Evolutionary conservation across 176 grass and related monocot genomes (phyloP).

Genomic region (Miscanthus lutarioriparius): DNA sequence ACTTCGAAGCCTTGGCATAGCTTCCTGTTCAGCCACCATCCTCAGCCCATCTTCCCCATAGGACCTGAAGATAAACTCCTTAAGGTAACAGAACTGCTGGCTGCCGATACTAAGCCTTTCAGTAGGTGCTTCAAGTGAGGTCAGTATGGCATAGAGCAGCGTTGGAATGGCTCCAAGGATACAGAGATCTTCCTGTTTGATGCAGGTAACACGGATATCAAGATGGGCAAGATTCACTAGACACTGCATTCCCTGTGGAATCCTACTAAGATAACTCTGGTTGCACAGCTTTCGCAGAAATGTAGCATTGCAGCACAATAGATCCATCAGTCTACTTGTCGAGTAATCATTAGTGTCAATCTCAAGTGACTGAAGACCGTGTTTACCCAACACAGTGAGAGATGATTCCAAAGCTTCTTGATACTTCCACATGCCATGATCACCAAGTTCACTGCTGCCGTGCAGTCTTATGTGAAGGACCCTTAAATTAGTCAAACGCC

Average conservation of each 20-base stretch:
- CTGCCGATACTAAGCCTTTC: too few species aligned
- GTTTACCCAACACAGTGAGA: not conserved
- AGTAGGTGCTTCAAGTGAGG: too few species aligned
- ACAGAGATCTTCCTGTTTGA: too few species aligned
- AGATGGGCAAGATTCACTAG: constrained; percentile 6
- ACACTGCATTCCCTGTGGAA: not conserved
- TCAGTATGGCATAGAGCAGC: too few species aligned
- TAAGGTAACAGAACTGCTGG: too few species aligned
- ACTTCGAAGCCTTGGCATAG: too few species aligned
- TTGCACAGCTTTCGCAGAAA: not conserved
- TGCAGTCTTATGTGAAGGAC: not conserved
- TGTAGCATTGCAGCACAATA: not conserved
- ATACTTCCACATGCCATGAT: not conserved
- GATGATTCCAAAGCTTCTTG: not conserved
- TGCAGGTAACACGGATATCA: too few species aligned
- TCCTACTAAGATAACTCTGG: not conserved
- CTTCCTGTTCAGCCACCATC: too few species aligned
- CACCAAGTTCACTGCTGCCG: not conserved
- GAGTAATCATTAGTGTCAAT: not conserved
- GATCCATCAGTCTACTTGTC: not conserved
- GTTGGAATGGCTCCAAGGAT: too few species aligned
- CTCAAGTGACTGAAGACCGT: not conserved
- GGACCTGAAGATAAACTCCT: too few species aligned
- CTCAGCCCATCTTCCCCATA: too few species aligned
- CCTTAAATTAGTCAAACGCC: not conserved